These are phyloP conservation scores for Neurospora sp. DNA, from an alignment of 495 filamentous ascomycete genomes.

Conservation along the genomic window DNA sequence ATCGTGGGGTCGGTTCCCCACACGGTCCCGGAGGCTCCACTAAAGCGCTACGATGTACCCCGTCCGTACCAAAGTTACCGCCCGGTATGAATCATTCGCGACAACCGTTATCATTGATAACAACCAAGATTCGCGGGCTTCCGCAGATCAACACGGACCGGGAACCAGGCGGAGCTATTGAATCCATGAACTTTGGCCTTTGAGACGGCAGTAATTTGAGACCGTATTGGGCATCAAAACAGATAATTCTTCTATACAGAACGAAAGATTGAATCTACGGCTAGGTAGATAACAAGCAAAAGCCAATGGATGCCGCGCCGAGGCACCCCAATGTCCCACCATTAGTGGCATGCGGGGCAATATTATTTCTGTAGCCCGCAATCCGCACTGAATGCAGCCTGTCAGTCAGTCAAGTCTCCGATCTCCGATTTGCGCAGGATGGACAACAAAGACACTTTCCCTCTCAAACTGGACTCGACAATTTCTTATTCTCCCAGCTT, in stretches of 20 bases:
- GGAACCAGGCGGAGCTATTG: not conserved
- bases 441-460: not conserved
- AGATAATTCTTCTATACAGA: not conserved
- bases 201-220: not conserved
- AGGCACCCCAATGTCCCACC: not conserved
- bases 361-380: not conserved
- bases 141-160: not conserved
- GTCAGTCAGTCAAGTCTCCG: not conserved
- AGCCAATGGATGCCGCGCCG: not conserved
- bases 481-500: not conserved
- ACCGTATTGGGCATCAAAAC: not conserved
- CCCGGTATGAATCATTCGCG: not conserved
- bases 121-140: not conserved
- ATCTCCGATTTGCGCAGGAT: not conserved
- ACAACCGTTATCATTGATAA: not conserved
- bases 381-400: not conserved
- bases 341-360: not conserved
- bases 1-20: not conserved
- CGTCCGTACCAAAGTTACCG: not conserved
- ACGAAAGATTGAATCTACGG: not conserved
- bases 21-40: not conserved
- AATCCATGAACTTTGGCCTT: not conserved
- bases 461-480: not conserved
- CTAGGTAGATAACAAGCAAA: not conserved
- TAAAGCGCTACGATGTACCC: not conserved